Evolutionary conservation across 108 stramenopile species (phyloP), one percentile per base, ranked within the genome.

Genomic region (Epipyxis sp.): DNA sequence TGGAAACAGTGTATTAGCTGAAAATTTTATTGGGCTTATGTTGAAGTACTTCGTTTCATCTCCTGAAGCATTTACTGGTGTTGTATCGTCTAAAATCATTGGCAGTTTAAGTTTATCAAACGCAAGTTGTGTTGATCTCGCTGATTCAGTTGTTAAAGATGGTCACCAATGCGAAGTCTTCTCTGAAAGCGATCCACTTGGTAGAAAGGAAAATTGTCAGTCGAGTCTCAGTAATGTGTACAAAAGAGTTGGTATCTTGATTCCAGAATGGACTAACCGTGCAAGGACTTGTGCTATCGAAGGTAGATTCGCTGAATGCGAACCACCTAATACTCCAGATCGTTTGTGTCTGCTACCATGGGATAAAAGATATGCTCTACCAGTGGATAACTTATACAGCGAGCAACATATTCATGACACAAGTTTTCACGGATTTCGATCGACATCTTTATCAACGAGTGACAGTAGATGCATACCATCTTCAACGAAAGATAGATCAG

Each of bases 291-390:
- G 79, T 43, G 1, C 1, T 1, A 2, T 42, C 50, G 71, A 69
- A 6, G 1, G 1, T 1, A 32, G 1, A 1, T 29, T 43, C 25
- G n/a, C n/a, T n/a, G 44, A 25, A 2, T 79, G 71, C 69, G 3
- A 44, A 10, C 68, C 79, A 32, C 10, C 69, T 30, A 69, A 69
- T 58, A 79, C 69, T 30, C 69, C 71, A 1, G 69, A 54, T 13
- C 69, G 79, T 42, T 1, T 79, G 71, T 79, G 79, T 43, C 1
- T 1, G 25, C 37, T 79, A 69, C 79, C 79, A 41, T 79, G 71
- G 69, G 79, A 79, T 42, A 54, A 57, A 58, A 69, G 79, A 13
- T 69, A 79, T 43, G 79, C 59, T 25, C 44, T 79, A 29, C 67
- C 68, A 45, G 40, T 20, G 20, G 65, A 25, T 68, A 68, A 37